Conservation (phyloP, 768 basidiomycete species). For the Hypsizygus marmoreus region DNA sequence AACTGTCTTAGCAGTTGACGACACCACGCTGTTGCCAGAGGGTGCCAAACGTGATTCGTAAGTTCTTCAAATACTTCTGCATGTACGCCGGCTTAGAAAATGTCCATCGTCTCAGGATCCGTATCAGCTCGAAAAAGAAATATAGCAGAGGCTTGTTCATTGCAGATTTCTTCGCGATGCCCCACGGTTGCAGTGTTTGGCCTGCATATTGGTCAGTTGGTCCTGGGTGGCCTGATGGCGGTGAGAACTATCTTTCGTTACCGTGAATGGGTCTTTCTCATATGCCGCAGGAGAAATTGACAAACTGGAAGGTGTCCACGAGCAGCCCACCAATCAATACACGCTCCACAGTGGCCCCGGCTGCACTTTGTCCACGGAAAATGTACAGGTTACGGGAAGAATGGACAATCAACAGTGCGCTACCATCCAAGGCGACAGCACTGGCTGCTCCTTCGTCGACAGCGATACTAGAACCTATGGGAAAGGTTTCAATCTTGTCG, state of each 20-base stretch:
- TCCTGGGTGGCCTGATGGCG: slow-evolving; percentile 52
- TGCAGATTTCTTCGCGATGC: slow-evolving; percentile 71
- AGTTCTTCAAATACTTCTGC: no score
- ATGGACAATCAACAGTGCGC: slow-evolving; percentile 37
- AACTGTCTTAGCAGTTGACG: no score
- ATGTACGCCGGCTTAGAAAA: no score
- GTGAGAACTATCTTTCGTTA: no score
- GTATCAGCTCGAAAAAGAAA: slow-evolving; percentile 46
- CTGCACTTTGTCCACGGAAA: slow-evolving; percentile 36
- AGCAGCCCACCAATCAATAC: slow-evolving; percentile 57
- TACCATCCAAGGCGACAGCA: slow-evolving; percentile 39
- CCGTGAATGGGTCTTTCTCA: no score
- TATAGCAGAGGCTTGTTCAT: slow-evolving; percentile 75
- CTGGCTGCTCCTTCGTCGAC: slow-evolving; percentile 54
- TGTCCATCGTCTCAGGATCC: not conserved
- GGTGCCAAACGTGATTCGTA: no score
- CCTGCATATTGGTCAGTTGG: slow-evolving; percentile 55
- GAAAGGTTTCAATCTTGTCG: slow-evolving; percentile 42
- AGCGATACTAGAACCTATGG: slow-evolving; percentile 40
- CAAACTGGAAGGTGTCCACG: slow-evolving; percentile 72
- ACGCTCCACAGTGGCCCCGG: slow-evolving; percentile 61
- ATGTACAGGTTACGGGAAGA: slow-evolving; percentile 24
- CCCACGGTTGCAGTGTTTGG: slow-evolving; percentile 71
- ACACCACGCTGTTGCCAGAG: no score
- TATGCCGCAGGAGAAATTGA: slow-evolving; percentile 74